These are phyloP conservation scores for Penicillium canariense DNA, from an alignment of 495 filamentous ascomycete species.

Conservation along the genomic window DNA sequence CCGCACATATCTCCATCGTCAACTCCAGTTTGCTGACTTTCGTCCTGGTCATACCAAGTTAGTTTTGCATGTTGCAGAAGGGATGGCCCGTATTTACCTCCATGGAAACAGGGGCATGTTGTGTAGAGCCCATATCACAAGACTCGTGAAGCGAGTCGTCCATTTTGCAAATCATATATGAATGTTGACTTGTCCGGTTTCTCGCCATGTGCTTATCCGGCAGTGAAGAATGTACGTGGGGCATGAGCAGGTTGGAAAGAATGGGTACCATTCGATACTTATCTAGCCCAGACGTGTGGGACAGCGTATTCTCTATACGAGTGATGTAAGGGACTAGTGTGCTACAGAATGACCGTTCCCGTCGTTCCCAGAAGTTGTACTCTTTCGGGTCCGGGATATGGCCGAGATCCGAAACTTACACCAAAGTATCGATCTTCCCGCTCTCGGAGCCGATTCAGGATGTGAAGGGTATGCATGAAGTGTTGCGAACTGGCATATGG, in stretches of 20 bases:
- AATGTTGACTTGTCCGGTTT: too few relatives aligned
- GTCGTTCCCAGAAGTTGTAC: not conserved
- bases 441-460: not conserved
- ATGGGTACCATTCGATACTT: not conserved
- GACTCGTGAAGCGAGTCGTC: not conserved
- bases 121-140: not conserved
- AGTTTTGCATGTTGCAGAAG: not conserved
- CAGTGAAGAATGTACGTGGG: not conserved
- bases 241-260: not conserved
- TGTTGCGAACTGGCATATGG: not conserved
- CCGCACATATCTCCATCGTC: not conserved
- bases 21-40: not conserved
- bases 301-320: not conserved
- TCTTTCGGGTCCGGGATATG: not conserved
- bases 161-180: too few relatives aligned
- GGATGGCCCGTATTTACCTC: not conserved
- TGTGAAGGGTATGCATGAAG: not conserved
- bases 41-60: not conserved
- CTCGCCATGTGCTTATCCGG: too few relatives aligned
- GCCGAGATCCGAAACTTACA: slow-evolving; percentile 1
- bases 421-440: not conserved
- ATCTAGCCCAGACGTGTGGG: not conserved
- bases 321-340: not conserved
- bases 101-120: not conserved
- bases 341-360: not conserved